phyloP scores from a whole-genome alignment of 768 basidiomycete genomes.

The Hericium coralloides region DNA sequence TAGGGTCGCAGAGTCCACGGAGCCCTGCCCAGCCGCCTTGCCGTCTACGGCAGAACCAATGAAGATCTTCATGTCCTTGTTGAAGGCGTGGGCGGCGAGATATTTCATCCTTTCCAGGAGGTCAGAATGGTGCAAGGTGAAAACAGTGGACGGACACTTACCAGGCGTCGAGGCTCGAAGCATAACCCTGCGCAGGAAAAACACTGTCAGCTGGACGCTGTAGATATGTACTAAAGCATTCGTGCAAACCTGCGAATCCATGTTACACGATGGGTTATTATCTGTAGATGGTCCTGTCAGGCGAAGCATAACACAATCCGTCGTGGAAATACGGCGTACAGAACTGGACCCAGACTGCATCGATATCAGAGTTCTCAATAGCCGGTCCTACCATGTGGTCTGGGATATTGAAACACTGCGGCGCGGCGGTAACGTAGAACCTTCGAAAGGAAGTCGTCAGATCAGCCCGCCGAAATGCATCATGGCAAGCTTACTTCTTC shows the following conservation, averaged over 20 bases:
- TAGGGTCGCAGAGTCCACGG: not conserved
- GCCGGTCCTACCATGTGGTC: slow-evolving; percentile 26
- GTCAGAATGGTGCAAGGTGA: not conserved
- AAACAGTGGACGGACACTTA: not conserved
- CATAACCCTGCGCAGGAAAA: not conserved
- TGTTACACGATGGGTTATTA: not conserved
- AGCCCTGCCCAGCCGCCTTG: not conserved
- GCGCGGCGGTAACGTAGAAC: not conserved
- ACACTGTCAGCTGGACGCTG: not conserved
- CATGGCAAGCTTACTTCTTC: slow-evolving; percentile 26
- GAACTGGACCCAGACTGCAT: slow-evolving; percentile 39
- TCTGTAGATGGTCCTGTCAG: not conserved
- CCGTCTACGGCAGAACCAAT: not conserved
- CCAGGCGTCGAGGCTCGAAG: not conserved
- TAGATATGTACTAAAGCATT: not conserved
- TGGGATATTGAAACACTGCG: slow-evolving; percentile 12
- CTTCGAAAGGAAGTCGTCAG: too few species aligned
- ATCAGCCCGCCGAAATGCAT: too few species aligned
- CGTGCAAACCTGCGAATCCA: not conserved
- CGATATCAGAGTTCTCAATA: slow-evolving; percentile 26
- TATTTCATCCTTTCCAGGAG: not conserved
- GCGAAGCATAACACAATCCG: not conserved
- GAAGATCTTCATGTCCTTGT: not conserved
- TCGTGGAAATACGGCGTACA: slow-evolving; percentile 21
- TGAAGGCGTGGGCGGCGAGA: not conserved